Conservation (phyloP, 257 asterid species). For the Scutellaria galericulata region DNA sequence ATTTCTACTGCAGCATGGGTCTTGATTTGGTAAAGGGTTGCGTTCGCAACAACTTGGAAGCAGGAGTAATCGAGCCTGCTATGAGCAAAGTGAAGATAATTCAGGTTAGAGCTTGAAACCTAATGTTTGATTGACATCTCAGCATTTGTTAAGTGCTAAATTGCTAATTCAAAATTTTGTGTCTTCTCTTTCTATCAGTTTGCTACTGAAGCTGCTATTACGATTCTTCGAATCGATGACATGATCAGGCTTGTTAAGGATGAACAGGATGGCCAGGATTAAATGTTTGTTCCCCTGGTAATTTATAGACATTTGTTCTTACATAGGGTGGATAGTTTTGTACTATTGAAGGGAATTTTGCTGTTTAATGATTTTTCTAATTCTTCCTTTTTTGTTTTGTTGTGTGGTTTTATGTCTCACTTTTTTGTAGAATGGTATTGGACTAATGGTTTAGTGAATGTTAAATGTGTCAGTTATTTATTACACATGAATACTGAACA, state of each 20-base stretch:
- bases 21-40: slow-evolving; percentile 78
- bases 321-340: not conserved
- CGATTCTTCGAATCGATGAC: slow-evolving; percentile 94
- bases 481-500: not conserved
- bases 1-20: slow-evolving; percentile 69
- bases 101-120: slow-evolving; percentile 55
- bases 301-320: not conserved
- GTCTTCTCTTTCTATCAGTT: slow-evolving; percentile 49
- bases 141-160: not conserved
- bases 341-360: too few relatives aligned
- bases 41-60: slow-evolving; percentile 81
- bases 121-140: not conserved
- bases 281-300: not conserved
- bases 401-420: not conserved
- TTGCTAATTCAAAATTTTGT: not conserved
- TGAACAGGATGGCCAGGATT: slow-evolving; percentile 65
- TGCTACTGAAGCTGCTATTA: slow-evolving; percentile 94
- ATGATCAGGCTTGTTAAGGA: slow-evolving; percentile 86
- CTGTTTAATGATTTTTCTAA: too few relatives aligned
- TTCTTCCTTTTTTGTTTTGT: not conserved
- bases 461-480: not conserved
- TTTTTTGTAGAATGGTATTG: not conserved
- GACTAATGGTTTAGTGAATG: not conserved
- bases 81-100: slow-evolving; percentile 96
- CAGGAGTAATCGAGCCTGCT: slow-evolving; percentile 95